Base-by-base conservation (phyloP, 345 rosid species). In the Psidium guajava region DNA sequence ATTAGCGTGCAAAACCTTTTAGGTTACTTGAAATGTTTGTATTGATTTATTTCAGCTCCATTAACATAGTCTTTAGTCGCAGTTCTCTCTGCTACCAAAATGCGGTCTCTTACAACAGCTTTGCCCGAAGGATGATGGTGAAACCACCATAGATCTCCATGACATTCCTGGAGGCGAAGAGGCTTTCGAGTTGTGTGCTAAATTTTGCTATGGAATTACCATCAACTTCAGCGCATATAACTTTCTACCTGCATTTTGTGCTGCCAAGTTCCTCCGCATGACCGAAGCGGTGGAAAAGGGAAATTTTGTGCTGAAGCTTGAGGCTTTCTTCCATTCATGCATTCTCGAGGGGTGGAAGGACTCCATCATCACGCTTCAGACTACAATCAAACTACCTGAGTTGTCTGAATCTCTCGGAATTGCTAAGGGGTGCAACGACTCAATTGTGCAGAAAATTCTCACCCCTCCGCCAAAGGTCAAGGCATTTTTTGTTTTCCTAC, bases 321-420 rank as follows among this genome's bases (percentile, higher is more conserved):
- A 98, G 86, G 90, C 98, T 64, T 98, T 98, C 91, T 95, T 98
- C 92, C 90, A 81, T 87, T 94, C 99, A 2, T 96, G 99, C 93
- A 90, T 98, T 84, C 94, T 98, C 12, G 94, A 93, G 86, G 98
- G 99, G 56, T 98, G 99, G 99, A 96, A 96, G 87, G 99, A 96
- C 88, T 92, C 99, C n/a, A 89, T 98, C 81, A 90, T 88, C 88
- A 84, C 98, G 6, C 89, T 98, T 28, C 93, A 98, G 91, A 87
- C 92, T 18, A 94, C 99, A 5, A 86, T 74, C 44, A 92, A 89
- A 83, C 86, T 98, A 85, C 90, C 95, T 21, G 99, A 94, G 50
- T 93, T 96, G 99, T 96, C 98, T 32, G 98, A 98, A 86, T 91
- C 93, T 89, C 95, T 95, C 69, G 97, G 98, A 86, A 92, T 96